Evolutionary conservation across 2,329 filamentous ascomycete species (phyloP).

Genomic region (Monosporascus cannonballus): DNA sequence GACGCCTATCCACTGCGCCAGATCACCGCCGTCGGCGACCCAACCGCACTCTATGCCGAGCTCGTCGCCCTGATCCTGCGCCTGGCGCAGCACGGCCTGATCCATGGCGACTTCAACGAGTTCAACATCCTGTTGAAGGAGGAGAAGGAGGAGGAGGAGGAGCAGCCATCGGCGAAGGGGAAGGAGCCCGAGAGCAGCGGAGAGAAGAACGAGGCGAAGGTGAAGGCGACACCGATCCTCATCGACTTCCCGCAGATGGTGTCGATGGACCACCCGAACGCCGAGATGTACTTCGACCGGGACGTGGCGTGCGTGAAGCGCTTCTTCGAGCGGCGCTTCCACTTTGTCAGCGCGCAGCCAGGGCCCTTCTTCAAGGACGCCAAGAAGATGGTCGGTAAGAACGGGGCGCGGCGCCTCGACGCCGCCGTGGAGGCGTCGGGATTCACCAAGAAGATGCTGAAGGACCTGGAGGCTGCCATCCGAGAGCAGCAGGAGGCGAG

Average conservation of each 20-base stretch:
- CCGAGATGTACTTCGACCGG: slow-evolving; percentile 94
- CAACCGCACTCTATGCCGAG: slow-evolving; percentile 82
- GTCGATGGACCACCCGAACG: slow-evolving; percentile 88
- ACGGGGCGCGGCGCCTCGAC: slow-evolving; percentile 67
- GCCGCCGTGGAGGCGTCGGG: slow-evolving; percentile 86
- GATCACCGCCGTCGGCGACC: slow-evolving; percentile 76
- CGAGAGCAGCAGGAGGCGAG: slow-evolving; percentile 59
- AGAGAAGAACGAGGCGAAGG: neutral
- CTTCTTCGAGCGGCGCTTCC: slow-evolving; percentile 85
- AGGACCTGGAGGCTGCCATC: slow-evolving; percentile 88
- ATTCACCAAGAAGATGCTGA: slow-evolving; percentile 94
- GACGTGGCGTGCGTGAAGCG: slow-evolving; percentile 94
- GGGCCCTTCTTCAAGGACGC: slow-evolving; percentile 85
- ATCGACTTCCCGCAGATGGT: slow-evolving; percentile 99
- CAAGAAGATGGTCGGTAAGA: slow-evolving; percentile 63
- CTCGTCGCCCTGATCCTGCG: slow-evolving; percentile 80
- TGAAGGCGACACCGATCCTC: slow-evolving; percentile 64
- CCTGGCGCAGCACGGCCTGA: slow-evolving; percentile 79
- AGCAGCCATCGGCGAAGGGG: slow-evolving; percentile 21
- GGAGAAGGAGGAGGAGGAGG: slow-evolving; percentile 31
- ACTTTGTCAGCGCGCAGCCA: slow-evolving; percentile 73
- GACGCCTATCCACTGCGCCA: slow-evolving; percentile 90
- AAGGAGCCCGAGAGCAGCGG: slow-evolving; percentile 8
- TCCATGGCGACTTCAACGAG: slow-evolving; percentile 98
- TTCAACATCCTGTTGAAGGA: slow-evolving; percentile 97